Conservation (phyloP, 495 filamentous ascomycete species). For the Cercophora sp. region DNA sequence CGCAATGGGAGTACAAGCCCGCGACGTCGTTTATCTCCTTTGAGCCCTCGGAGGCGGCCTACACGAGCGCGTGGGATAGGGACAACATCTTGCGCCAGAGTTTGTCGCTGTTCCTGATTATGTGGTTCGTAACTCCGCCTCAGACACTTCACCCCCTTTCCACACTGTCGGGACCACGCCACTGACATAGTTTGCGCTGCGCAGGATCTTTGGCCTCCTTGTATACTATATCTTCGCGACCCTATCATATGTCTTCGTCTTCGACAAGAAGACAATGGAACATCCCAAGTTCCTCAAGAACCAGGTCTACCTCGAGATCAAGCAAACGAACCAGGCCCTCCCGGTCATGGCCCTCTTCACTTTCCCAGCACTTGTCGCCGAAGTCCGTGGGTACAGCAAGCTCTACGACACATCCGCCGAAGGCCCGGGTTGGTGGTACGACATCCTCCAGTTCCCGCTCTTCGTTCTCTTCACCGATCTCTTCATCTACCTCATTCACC, state of each 20-base stretch:
- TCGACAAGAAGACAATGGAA: conserved; percentile 83
- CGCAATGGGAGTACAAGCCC: conserved; percentile 61
- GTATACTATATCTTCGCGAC: conserved; percentile 82
- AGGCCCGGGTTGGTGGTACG: conserved; percentile 72
- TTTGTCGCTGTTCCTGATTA: conserved; percentile 73
- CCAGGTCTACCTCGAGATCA: conserved; percentile 83
- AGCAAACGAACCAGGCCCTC: conserved; percentile 68
- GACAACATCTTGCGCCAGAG: conserved; percentile 78
- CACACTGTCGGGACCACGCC: not conserved
- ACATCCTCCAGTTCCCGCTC: conserved; percentile 81
- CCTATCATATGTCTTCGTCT: conserved; percentile 86
- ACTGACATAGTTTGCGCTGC: not conserved
- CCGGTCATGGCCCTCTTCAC: conserved; percentile 84
- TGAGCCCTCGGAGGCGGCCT: conserved; percentile 72
- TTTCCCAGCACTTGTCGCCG: conserved; percentile 73
- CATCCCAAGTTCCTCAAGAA: conserved; percentile 96
- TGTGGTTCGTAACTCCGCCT: conserved; percentile 58
- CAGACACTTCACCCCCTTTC: not conserved
- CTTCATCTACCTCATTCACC: conserved; percentile 93
- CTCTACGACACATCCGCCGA: conserved; percentile 76
- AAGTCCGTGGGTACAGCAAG: conserved; percentile 81
- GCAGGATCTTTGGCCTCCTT: conserved; percentile 79
- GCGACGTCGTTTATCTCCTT: conserved; percentile 68
- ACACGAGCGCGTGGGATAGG: conserved; percentile 72
- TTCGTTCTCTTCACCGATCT: conserved; percentile 93